Evolutionary conservation across 2,329 filamentous ascomycete species (phyloP), one percentile per base, ranked within the genome.

Genomic region (Calonectria hongkongensis): DNA sequence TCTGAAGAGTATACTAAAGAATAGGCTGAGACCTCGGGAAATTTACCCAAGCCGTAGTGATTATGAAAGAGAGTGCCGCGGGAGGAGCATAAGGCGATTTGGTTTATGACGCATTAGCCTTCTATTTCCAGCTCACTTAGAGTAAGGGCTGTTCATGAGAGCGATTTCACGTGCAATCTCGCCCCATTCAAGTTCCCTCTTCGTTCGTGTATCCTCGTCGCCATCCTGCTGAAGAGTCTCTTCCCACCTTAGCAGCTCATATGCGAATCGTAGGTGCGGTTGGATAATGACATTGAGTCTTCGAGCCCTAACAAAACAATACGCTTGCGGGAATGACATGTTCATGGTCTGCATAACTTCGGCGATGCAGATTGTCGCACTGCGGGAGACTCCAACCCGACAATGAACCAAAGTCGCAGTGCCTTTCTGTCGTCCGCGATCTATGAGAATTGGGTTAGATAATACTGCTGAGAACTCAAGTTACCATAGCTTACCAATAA

Each of bases 221-320:
- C 84, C 89, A 83, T 85, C 88, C 54, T 81, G 80, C 80, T 90
- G 91, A 73, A 96, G 91, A 39, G 89, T 84, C 83, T 98, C 96
- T 84, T 99, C 97, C 95, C 96, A 98, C 83, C 97, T 97, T 64
- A 99, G 88, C 36, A 99, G 89, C 85, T 99, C 97, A 81, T 98
- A 98, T 77, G 94, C 94, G 85, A 99, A 99, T 71, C 95, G 91
- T 69, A 99, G 89, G 86, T 99, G 96, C 15, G 97, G 97, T 83
- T 99, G 97, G 75, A 99, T 98, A 75, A 99, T 99, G 66, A 99
- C 97, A 81, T 99, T 99, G 60, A 99, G 88, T 73, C 97, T 90
- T 66, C 97, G 91, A 25, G 97, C 97, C 39, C 97, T 93, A 45
- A 99, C 97, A 83, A 96, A 98, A 83, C 97, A 98, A 84, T 99